These are phyloP conservation scores for Hypsizygus ulmarius DNA, from an alignment of 1,284 basidiomycete genomes.

Conservation along the genomic window DNA sequence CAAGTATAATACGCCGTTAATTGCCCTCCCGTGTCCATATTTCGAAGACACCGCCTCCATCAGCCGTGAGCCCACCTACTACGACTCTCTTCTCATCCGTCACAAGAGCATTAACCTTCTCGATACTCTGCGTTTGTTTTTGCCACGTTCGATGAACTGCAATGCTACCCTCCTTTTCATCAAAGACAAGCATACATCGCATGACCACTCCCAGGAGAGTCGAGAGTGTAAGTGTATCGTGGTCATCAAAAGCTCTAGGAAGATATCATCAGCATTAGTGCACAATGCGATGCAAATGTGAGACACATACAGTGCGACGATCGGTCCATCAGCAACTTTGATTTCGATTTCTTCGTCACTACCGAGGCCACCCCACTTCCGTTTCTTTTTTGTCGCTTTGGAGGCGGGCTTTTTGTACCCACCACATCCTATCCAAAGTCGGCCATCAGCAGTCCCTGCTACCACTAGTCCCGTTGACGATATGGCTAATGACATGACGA, in stretches of 20 bases:
- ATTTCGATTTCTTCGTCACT: conserved; percentile 41
- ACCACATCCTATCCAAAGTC: conserved; percentile 63
- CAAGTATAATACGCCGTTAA: conserved; percentile 8
- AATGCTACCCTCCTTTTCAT: conserved; percentile 30
- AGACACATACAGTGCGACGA: conserved; percentile 59
- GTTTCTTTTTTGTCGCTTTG: conserved; percentile 45
- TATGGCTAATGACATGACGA: conserved; percentile 59
- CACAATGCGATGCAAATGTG: background rate
- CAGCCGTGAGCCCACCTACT: conserved; percentile 58
- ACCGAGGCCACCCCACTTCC: conserved; percentile 71
- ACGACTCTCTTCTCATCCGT: conserved; percentile 42
- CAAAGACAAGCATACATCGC: conserved; percentile 43
- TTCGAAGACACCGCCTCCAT: conserved; percentile 60
- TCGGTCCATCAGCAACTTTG: conserved; percentile 64
- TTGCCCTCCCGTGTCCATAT: conserved; percentile 42
- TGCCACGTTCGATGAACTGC: conserved; percentile 45
- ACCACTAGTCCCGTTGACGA: conserved; percentile 57
- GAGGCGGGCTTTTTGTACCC: conserved; percentile 50
- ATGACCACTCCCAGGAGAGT: conserved; percentile 59
- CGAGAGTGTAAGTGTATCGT: conserved; percentile 47
- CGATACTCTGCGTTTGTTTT: conserved; percentile 36
- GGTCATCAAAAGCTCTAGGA: conserved; percentile 49
- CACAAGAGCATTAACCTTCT: conserved; percentile 63
- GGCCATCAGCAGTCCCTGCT: conserved; percentile 74
- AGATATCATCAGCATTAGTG: conserved; percentile 2